Percentiles rank a stretch among this genome's conserved stretches.
Conservation (phyloP, 1,284 basidiomycete species). For the Naganishia albida region DNA sequence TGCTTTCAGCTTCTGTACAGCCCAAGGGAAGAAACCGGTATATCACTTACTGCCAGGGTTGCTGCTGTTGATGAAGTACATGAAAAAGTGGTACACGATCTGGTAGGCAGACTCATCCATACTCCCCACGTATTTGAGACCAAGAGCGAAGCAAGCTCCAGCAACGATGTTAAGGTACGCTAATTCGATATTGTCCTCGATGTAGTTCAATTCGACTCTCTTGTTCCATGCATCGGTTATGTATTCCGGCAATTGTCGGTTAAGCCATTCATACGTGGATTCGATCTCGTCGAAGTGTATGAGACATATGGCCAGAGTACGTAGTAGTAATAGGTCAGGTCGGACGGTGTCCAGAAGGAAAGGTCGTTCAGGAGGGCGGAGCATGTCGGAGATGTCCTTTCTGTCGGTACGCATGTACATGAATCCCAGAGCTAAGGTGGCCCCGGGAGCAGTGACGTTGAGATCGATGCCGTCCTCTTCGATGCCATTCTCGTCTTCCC, state of each 20-base stretch:
- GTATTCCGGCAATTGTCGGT: slow-evolving; percentile 69
- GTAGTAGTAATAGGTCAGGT: slow-evolving; percentile 79
- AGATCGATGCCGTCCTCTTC: slow-evolving; percentile 65
- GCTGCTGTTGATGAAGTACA: slow-evolving; percentile 62
- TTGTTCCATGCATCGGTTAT: slow-evolving; percentile 64
- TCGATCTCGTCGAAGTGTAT: slow-evolving; percentile 84
- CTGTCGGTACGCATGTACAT: slow-evolving; percentile 88
- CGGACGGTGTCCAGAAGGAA: slow-evolving; percentile 79
- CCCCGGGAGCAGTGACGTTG: slow-evolving; percentile 84
- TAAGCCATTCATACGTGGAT: slow-evolving; percentile 76
- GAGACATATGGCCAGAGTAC: slow-evolving; percentile 73
- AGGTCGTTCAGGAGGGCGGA: slow-evolving; percentile 77
- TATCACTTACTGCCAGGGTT: slow-evolving; percentile 52
- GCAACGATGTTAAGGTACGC: slow-evolving; percentile 87
- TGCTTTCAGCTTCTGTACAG: slow-evolving; percentile 62
- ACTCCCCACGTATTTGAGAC: slow-evolving; percentile 89
- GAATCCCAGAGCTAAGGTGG: slow-evolving; percentile 83
- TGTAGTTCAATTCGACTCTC: slow-evolving; percentile 41
- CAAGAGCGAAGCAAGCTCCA: slow-evolving; percentile 87
- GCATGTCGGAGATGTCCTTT: slow-evolving; percentile 77
- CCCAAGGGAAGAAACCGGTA: too few species aligned
- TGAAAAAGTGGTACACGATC: slow-evolving; percentile 76
- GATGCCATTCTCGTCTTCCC: slow-evolving; percentile 14
- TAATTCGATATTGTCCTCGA: slow-evolving; percentile 77
- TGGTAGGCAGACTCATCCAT: slow-evolving; percentile 82